These are phyloP conservation scores for Cucurbita maxima DNA, from an alignment of 306 rosid genomes.

Conservation along the genomic window DNA sequence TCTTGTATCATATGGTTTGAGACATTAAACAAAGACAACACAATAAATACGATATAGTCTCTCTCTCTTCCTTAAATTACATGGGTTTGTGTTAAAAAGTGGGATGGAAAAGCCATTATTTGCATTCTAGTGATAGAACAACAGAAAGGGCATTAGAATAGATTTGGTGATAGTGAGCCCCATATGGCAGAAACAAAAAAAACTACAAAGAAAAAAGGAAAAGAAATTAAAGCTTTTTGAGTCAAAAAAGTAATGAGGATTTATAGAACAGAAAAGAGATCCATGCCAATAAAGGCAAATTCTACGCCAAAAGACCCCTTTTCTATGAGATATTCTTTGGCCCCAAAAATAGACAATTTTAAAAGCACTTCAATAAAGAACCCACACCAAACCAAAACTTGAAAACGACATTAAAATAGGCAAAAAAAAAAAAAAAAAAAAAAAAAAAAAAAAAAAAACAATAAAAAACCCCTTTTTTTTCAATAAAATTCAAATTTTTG, in stretches of 20 bases:
- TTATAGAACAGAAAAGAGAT: constrained; percentile 22
- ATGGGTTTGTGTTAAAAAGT: not conserved
- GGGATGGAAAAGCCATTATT: not conserved
- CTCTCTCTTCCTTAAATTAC: not conserved
- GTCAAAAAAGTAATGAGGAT: constrained; percentile 40
- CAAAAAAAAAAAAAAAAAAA: not conserved
- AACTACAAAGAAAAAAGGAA: constrained; percentile 18
- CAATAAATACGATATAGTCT: no score
- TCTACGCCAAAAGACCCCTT: constrained; percentile 46
- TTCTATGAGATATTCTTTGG: constrained; percentile 31
- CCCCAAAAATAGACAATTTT: constrained; percentile 35
- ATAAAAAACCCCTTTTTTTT: not conserved
- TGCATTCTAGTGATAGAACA: constrained; percentile 6
- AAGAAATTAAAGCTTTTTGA: constrained; percentile 1
- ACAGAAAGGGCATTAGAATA: constrained; percentile 7
- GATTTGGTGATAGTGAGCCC: constrained; percentile 2
- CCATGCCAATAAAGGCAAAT: constrained; percentile 51
- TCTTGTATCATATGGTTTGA: not conserved
- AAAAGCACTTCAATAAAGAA: constrained; percentile 7
- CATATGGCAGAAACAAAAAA: constrained; percentile 10
- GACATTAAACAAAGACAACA: no score
- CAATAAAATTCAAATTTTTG: not conserved
- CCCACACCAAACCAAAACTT: not conserved
- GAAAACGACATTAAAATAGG: constrained; percentile 40
- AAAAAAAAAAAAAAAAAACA: no score